These are phyloP conservation scores for Gossypium australe DNA, from an alignment of 345 rosid genomes.

Conservation along the genomic window DNA sequence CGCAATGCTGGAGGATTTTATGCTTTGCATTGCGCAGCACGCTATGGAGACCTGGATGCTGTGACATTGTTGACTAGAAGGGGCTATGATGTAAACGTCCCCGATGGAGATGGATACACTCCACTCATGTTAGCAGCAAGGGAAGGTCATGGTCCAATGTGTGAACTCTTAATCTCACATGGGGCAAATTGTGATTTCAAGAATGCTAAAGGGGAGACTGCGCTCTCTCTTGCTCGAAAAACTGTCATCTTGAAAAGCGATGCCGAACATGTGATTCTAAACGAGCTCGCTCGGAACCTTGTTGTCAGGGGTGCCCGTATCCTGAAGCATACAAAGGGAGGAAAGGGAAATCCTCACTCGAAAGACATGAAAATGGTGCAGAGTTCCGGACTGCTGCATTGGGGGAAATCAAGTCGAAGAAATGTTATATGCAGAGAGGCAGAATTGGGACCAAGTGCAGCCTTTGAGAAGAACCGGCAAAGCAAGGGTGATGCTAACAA, in stretches of 20 bases:
- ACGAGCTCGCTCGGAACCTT: conserved; percentile 63
- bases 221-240: conserved; percentile 51
- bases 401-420: conserved; percentile 76
- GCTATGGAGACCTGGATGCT: conserved; percentile 77
- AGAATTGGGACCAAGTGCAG: conserved; percentile 50
- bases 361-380: conserved; percentile 58
- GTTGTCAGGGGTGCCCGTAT: conserved; percentile 58
- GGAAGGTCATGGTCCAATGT: conserved; percentile 59
- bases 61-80: conserved; percentile 53
- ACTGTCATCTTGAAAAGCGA: conserved; percentile 21
- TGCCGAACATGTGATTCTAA: conserved; percentile 51
- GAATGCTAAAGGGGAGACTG: conserved; percentile 63
- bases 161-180: conserved; percentile 53
- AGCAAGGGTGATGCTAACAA: conserved; percentile 34
- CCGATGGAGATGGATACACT: conserved; percentile 72
- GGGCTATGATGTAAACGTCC: conserved; percentile 67
- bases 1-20: conserved; percentile 69
- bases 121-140: conserved; percentile 93
- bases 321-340: conserved; percentile 77
- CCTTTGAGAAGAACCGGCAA: conserved; percentile 44
- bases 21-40: conserved; percentile 92
- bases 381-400: conserved; percentile 47
- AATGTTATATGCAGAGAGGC: conserved; percentile 69
- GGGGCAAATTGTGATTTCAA: conserved; percentile 61
- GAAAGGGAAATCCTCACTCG: conserved; percentile 61